Base-by-base conservation (phyloP, 2,329 filamentous ascomycete genomes). In the Hypoxylon sp. region DNA sequence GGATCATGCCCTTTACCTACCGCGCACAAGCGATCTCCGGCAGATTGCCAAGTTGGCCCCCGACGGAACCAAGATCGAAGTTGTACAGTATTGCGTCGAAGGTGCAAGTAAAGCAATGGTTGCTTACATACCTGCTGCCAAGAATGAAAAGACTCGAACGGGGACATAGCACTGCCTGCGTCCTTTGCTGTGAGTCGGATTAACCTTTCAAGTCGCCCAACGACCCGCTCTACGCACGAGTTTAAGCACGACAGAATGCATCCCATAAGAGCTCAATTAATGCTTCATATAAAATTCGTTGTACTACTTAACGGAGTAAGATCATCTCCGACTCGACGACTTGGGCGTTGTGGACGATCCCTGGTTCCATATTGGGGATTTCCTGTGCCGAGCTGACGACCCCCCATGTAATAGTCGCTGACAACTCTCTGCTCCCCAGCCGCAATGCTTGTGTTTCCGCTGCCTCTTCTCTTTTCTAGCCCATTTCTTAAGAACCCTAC, bases 41-140 rank as follows among this genome's bases (percentile, higher is more conserved):
- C 94, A 97, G 80, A 85, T 97, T 68, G 92, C 93, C 3, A 85
- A 80, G 70, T 76, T 91, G 33, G 83, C 81, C 0, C 83, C 83
- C 3, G 65, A 76, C n/a, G 72, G 59, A 3, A 65, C 79, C 24
- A 92, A 91, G 80, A 84, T 93, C 17, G 88, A 91, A 48, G 90
- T 95, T 26, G 88, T 93, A 53, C 96, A 99, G 82, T 98, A 98
- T 78, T 97, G 94, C 77, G 93, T 97, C 83, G 86, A 92, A 74
- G 94, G 94, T 11, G 92, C 92, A 5, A 98, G 94, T 80, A 98
- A 98, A 81, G 92, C 91, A 59, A 80, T 91, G 79, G 88, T 90
- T n/a, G 88, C 86, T 31, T 91, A 89, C 73, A 81, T 90, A 22
- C 87, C 87, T 6, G 77, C 76, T 4, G 54, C 65, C 19, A 37